Base-by-base conservation (phyloP, 768 basidiomycete species). In the Lentinula lateritia region DNA sequence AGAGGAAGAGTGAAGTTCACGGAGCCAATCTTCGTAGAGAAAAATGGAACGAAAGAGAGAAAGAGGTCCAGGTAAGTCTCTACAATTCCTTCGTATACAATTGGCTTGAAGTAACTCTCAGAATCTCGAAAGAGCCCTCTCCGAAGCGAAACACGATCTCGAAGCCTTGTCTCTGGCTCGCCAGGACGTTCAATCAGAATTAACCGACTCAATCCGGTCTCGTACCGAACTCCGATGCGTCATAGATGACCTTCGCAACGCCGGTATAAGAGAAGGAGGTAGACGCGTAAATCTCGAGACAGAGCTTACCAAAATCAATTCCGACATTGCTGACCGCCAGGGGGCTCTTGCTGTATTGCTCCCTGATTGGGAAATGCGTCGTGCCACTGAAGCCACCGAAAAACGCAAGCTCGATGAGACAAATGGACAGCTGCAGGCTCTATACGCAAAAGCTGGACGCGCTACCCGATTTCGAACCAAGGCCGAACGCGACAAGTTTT, bases 371-470 rank as follows among this genome's bases (percentile, higher is more conserved):
- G 86, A 86, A 68, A 75, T 77, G 16, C 78, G 83, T 18, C 80
- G 85, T 42, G 73, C 69, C 1, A 74, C 69, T 48, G 87, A 83
- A 73, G 73, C 70, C 50, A 69, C 80, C 50, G 85, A 88, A 75
- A 83, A 84, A 68, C 81, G 84, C 52, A 82, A 78, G 32, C 78
- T 97, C 65, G 93, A 95, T 63, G 85, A 88, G 43, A 86, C 87
- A 0, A 85, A 83, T 55, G 87, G 90, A 1, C 82, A 80, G 50
- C 75, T 98, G 3, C 80, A 83, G 0, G 83, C 89, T 0, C 78
- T 99, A 1, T 94, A 89, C 69, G 88, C 90, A 2, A 98, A 98
- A 70, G 94, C 93, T 71, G 95, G 95, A 2, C 89, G 97, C 20
- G 79, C 89, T 42, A 85, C 86, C 55, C 91, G 90, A 67, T 99